phyloP scores from a whole-genome alignment of 2,329 filamentous ascomycete genomes.

The Pseudogymnoascus sp. region DNA sequence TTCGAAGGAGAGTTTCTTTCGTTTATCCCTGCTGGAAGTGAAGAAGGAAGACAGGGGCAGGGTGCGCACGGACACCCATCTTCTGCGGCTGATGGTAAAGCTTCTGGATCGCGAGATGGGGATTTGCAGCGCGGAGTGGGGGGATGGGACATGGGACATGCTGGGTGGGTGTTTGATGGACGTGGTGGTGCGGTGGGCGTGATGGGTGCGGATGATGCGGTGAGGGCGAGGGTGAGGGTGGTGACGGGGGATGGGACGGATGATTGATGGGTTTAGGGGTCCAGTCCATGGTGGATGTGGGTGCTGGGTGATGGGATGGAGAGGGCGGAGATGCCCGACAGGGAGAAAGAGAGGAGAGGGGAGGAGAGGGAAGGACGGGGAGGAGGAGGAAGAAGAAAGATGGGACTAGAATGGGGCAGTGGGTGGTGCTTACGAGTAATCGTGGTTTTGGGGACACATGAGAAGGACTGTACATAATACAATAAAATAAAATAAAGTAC shows the following conservation, averaged over 20 bases:
- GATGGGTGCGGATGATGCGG: background rate
- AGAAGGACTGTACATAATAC: background rate
- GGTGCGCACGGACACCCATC: background rate
- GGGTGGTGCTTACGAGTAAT: background rate
- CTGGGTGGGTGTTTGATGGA: background rate
- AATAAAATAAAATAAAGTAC: no score
- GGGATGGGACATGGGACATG: background rate
- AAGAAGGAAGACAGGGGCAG: no score
- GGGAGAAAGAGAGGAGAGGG: background rate
- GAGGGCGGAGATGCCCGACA: background rate
- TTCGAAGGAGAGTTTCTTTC: background rate
- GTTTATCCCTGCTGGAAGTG: no score
- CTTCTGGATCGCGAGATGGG: background rate
- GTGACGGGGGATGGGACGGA: background rate
- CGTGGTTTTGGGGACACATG: background rate
- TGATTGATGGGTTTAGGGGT: background rate
- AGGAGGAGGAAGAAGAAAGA: background rate
- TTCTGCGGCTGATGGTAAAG: background rate
- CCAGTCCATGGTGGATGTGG: no score
- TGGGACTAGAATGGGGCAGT: background rate
- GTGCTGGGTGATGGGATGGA: no score
- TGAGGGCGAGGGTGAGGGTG: background rate
- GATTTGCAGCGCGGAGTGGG: background rate
- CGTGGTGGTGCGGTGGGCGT: background rate
- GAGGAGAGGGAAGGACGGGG: background rate